Evolutionary conservation across 129 eudicot species (phyloP).

Genomic region (Centella asiatica): DNA sequence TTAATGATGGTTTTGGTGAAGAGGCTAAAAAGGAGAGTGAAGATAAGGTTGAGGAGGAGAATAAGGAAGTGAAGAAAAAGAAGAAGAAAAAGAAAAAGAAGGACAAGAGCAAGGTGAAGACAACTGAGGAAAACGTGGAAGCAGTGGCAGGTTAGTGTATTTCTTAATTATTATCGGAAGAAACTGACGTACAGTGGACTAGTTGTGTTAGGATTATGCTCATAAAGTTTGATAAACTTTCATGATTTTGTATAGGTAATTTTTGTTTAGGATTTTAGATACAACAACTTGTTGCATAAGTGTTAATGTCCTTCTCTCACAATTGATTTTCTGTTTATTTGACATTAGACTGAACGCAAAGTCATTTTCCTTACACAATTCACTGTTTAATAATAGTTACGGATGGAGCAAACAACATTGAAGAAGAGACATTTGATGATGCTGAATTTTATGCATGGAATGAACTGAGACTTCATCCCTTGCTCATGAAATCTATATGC

Average conservation of each 20-base stretch:
- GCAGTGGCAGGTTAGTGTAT: conserved; percentile 31
- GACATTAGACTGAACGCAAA: not conserved
- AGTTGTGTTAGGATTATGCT: not conserved
- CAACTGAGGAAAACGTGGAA: conserved; percentile 27
- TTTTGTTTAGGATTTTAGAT: too few relatives aligned
- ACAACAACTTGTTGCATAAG: too few relatives aligned
- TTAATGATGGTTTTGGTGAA: conserved; percentile 19
- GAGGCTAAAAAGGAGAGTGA: conserved; percentile 20
- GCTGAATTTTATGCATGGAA: conserved; percentile 86
- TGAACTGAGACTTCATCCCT: conserved; percentile 92
- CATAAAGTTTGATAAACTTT: not conserved
- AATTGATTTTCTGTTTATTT: too few relatives aligned
- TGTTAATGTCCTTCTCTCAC: too few relatives aligned
- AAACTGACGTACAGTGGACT: not conserved
- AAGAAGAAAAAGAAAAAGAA: conserved; percentile 35
- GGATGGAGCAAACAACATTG: conserved; percentile 25
- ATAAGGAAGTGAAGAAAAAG: conserved; percentile 23
- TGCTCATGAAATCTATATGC: conserved; percentile 66
- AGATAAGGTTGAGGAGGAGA: conserved; percentile 16
- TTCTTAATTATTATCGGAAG: not conserved
- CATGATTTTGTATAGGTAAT: too few relatives aligned
- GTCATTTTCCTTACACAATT: not conserved
- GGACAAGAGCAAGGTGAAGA: conserved; percentile 30
- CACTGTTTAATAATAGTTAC: conserved; percentile 16
- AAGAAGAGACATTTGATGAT: conserved; percentile 51